phyloP scores from a whole-genome alignment of 1,284 basidiomycete species.

The Inonotus hispidus region DNA sequence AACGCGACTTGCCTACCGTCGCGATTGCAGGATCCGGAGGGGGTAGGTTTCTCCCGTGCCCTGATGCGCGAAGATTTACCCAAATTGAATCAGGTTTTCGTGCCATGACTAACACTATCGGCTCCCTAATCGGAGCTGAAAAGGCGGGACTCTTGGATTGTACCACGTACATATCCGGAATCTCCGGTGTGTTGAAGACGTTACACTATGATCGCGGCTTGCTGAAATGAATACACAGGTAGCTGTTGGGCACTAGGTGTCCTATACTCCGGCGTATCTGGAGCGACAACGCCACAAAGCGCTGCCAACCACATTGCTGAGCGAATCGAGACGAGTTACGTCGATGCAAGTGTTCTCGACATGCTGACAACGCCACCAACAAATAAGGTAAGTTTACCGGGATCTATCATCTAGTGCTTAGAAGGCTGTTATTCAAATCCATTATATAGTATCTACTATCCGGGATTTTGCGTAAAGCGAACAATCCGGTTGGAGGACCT shows the following conservation, averaged over 20 bases:
- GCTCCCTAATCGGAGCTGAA: constrained; percentile 32
- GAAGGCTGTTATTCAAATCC: background rate
- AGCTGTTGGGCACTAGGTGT: constrained; percentile 36
- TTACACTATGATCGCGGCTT: background rate
- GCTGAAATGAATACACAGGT: constrained; percentile 18
- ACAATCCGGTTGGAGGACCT: constrained; percentile 28
- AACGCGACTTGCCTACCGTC: constrained; percentile 36
- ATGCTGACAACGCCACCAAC: constrained; percentile 32
- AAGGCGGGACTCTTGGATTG: constrained; percentile 32
- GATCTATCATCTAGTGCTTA: background rate
- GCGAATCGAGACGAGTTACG: constrained; percentile 33
- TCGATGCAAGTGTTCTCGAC: constrained; percentile 34
- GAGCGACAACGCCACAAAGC: constrained; percentile 23
- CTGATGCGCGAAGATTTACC: background rate
- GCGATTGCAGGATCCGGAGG: constrained; percentile 39
- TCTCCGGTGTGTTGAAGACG: constrained; percentile 30
- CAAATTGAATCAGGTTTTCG: constrained; percentile 28
- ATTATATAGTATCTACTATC: constrained; percentile 25
- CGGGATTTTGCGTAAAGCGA: constrained; percentile 34
- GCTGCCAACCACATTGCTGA: constrained; percentile 30
- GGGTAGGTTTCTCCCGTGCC: constrained; percentile 23
- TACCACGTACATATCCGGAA: constrained; percentile 33
- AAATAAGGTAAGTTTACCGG: constrained; percentile 27
- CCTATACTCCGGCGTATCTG: constrained; percentile 35
- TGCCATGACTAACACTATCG: constrained; percentile 38